Conservation (phyloP, 371 early-diverging fungal species). For the Apophysomyces trapeziformis region DNA sequence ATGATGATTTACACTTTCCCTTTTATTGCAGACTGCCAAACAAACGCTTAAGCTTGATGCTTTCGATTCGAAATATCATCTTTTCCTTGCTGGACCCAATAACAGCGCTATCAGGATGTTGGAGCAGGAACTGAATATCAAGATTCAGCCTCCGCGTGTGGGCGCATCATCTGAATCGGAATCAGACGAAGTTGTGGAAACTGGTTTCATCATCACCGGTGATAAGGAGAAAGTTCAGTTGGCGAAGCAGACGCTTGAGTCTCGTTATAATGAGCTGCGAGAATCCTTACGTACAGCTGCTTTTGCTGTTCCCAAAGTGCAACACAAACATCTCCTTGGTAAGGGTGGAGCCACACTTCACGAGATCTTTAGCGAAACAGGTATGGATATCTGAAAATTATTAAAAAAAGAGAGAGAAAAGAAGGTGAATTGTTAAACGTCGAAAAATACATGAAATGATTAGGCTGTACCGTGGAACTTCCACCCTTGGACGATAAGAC, state of each 20-base stretch:
- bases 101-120: slow-evolving; percentile 59
- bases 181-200: slow-evolving; percentile 51
- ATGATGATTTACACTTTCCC: background rate
- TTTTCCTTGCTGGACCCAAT: slow-evolving; percentile 82
- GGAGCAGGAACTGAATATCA: slow-evolving; percentile 68
- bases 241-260: slow-evolving; percentile 67
- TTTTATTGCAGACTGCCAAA: slow-evolving; percentile 53
- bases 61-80: slow-evolving; percentile 70
- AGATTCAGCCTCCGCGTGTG: slow-evolving; percentile 75
- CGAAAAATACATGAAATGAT: background rate
- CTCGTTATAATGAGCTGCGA: slow-evolving; percentile 62
- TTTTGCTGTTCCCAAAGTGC: slow-evolving; percentile 81
- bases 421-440: background rate
- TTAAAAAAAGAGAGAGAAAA: background rate
- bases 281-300: slow-evolving; percentile 64
- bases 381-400: slow-evolving; percentile 12
- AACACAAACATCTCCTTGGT: slow-evolving; percentile 91
- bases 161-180: slow-evolving; percentile 13
- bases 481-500: slow-evolving; percentile 72
- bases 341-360: slow-evolving; percentile 76
- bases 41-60: slow-evolving; percentile 59
- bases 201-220: slow-evolving; percentile 66
- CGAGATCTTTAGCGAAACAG: slow-evolving; percentile 81
- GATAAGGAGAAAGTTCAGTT: slow-evolving; percentile 72
- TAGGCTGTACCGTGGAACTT: slow-evolving; percentile 20